Evolutionary conservation across 1,284 basidiomycete species (phyloP).

Genomic region (Sphaerobolus stellatus): DNA sequence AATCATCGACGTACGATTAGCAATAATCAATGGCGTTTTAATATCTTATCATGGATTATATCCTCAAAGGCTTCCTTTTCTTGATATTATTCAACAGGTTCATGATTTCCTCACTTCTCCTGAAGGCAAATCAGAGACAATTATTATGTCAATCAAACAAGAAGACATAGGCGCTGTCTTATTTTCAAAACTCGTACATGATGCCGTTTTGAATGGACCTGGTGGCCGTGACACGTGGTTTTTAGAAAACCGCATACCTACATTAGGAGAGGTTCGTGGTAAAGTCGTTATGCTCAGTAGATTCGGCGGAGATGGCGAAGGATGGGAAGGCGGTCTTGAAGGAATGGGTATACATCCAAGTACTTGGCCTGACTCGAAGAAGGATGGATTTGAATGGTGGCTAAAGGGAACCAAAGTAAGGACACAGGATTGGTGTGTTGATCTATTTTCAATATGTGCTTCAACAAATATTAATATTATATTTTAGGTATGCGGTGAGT

Average conservation of each 20-base stretch:
- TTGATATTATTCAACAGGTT: constrained; percentile 57
- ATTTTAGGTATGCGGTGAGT: constrained; percentile 10
- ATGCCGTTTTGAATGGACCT: constrained; percentile 56
- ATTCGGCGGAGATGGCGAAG: constrained; percentile 65
- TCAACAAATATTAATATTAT: background rate
- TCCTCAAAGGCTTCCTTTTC: constrained; percentile 68
- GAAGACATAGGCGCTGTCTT: constrained; percentile 56
- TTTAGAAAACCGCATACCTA: constrained; percentile 74
- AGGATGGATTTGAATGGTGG: constrained; percentile 72
- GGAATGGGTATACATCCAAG: constrained; percentile 81
- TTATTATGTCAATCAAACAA: constrained; percentile 86
- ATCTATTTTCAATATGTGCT: background rate
- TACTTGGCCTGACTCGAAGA: constrained; percentile 76
- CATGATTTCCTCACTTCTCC: constrained; percentile 64
- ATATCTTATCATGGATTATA: constrained; percentile 79
- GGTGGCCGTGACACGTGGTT: constrained; percentile 74
- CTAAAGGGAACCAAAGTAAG: constrained; percentile 65
- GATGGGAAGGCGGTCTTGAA: constrained; percentile 64
- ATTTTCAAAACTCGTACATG: constrained; percentile 68
- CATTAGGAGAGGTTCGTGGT: constrained; percentile 78
- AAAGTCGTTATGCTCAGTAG: constrained; percentile 81
- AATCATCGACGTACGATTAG: constrained; percentile 77
- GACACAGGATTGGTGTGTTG: constrained; percentile 78
- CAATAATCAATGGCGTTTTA: constrained; percentile 60
- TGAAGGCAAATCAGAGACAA: constrained; percentile 59